Evolutionary conservation across 768 basidiomycete genomes (phyloP).

Genomic region (Tubosaeta sp.): DNA sequence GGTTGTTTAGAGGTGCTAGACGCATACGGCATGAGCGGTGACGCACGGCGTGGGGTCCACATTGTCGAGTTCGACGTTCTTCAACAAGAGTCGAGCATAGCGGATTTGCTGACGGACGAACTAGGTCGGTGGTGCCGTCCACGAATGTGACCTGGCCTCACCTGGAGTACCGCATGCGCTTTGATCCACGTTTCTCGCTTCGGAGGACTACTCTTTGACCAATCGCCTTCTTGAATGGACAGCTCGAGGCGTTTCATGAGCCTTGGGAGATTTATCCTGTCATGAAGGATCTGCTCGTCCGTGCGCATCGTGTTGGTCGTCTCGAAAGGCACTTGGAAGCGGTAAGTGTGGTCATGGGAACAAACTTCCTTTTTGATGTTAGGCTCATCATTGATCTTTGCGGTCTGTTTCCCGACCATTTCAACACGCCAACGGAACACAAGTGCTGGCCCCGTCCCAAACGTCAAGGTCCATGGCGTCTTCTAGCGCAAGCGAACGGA

Average conservation of each 20-base stretch:
- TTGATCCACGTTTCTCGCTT: conserved; percentile 47
- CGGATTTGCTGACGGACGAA: conserved; percentile 39
- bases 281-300: conserved; percentile 39
- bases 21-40: neutral
- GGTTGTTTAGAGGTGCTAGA: neutral
- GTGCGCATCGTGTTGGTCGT: conserved; percentile 25
- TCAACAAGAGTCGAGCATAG: conserved; percentile 52
- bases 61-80: conserved; percentile 52
- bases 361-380: conserved; percentile 16
- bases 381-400: conserved; percentile 16
- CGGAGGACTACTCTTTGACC: conserved; percentile 27
- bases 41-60: conserved; percentile 43
- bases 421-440: neutral
- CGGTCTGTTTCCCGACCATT: neutral
- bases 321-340: neutral
- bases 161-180: conserved; percentile 54
- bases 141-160: conserved; percentile 19
- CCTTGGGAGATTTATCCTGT: conserved; percentile 64
- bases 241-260: conserved; percentile 61
- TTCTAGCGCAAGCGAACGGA: conserved; percentile 15
- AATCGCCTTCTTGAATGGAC: conserved; percentile 36
- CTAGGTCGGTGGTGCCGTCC: neutral
- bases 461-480: conserved; percentile 17
- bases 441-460: neutral
- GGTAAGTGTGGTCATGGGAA: conserved; percentile 17